Evolutionary conservation across 78 protist species (phyloP), one percentile per base, ranked within the genome.

Genomic region (Mastigamoeba balamuthi): DNA sequence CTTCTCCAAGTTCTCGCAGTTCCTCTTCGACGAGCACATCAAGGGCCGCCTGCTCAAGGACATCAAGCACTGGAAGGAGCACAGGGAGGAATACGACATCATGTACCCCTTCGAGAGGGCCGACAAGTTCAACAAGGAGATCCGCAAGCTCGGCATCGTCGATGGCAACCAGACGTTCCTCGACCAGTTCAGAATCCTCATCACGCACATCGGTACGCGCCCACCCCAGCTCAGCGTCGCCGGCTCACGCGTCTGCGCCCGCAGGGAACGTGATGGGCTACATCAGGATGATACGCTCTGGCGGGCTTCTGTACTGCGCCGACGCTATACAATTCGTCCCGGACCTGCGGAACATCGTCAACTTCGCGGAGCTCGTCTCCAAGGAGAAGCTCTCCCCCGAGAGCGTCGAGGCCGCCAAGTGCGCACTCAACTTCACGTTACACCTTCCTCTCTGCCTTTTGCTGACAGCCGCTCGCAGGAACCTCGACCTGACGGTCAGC

Each of bases 21-120:
- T 96, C 84, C 69, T 96, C 23, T 93, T 76, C 43, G 99, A 96
- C 67, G 99, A 95, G 37, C 94, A 93, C 71, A 88, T 96, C 81
- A 92, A 92, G 53, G 78, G 94, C 41, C 64, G 84, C 29, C 75
- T 93, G 33, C 27, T 88, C 38, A 78, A 78, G 41, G 93, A 93
- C 52, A 28, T 82, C 17, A 72, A 78, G 40, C 75, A 2, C 38
- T 84, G 37, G 43, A 77, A 80, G 38, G 88, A 82, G 36, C 65
- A 86, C 64, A 74, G 70, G 43, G 85, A 68, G n/a, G 65, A 80
- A 67, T 5, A 75, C 29, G 71, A 72, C 36, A 72, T 75, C 37
- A 77, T 63, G 80, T 93, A 89, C 33, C 96, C 97, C 3, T 86
- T 48, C 10, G 92, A 88, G 65, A 68, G 90, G n/a, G 96, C 95